These are phyloP conservation scores for Podaxis rugospora DNA, from an alignment of 768 basidiomycete genomes.

Conservation along the genomic window DNA sequence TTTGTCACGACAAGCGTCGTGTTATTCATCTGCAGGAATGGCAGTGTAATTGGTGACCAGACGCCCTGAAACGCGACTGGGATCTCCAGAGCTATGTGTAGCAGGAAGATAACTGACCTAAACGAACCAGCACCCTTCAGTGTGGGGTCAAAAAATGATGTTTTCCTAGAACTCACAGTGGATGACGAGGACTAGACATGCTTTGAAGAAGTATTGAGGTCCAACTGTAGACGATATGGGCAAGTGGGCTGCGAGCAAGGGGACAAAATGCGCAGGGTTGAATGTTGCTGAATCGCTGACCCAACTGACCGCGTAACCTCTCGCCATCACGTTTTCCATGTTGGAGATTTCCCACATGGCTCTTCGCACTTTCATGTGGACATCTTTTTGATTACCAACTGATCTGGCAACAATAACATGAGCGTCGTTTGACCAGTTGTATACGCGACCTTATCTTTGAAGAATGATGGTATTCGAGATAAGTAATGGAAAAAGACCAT, in stretches of 20 bases:
- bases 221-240: not conserved
- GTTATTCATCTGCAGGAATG: slow-evolving; percentile 80
- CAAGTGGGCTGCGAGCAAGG: not conserved
- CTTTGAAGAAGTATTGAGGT: not conserved
- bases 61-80: slow-evolving; percentile 78
- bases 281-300: not conserved
- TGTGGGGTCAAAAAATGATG: not conserved
- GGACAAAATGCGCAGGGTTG: not conserved
- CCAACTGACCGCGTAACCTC: not conserved
- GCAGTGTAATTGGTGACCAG: slow-evolving; percentile 54
- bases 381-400: not conserved
- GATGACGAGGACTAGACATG: slow-evolving; percentile 3
- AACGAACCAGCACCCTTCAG: not conserved
- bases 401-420: no score
- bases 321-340: not conserved
- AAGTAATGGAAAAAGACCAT: no score
- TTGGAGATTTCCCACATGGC: not conserved
- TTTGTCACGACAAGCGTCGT: slow-evolving; percentile 74
- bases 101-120: slow-evolving; percentile 58
- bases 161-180: not conserved
- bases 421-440: no score
- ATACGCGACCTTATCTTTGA: no score
- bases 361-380: not conserved
- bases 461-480: no score
- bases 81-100: slow-evolving; percentile 76